Evolutionary conservation across 148 eudicot species (phyloP).

Genomic region (Vaccinium corymbosum): DNA sequence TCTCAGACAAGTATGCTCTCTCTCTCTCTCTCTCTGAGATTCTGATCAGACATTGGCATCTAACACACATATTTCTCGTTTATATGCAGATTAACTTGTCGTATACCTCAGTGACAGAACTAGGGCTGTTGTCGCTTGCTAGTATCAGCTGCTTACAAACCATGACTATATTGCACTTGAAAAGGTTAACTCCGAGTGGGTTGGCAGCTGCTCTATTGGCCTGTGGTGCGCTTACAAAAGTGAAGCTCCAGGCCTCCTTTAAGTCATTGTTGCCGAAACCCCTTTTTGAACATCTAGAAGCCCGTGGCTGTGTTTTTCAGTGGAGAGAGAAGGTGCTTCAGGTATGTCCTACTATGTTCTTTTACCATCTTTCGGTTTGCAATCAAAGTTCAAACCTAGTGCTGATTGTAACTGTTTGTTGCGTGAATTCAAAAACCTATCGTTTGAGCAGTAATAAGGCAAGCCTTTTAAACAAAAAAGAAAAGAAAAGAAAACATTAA

Average conservation of each 20-base stretch:
- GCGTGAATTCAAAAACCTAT: neutral
- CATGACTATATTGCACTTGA: conserved; percentile 67
- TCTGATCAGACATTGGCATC: neutral
- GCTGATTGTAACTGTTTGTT: neutral
- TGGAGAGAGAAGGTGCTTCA: conserved; percentile 79
- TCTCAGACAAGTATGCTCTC: conserved; percentile 62
- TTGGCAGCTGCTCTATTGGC: conserved; percentile 71
- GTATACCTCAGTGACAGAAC: conserved; percentile 69
- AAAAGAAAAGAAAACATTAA: no score
- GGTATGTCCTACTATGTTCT: conserved; percentile 34
- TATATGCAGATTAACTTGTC: conserved; percentile 75
- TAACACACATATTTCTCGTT: neutral
- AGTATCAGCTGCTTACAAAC: conserved; percentile 77
- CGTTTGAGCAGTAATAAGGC: neutral
- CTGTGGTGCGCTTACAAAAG: conserved; percentile 81
- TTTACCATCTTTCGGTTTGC: neutral
- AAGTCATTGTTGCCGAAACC: conserved; percentile 49
- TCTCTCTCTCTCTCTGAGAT: neutral
- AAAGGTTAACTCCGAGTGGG: conserved; percentile 71
- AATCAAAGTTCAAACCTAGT: neutral
- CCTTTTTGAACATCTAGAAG: conserved; percentile 63
- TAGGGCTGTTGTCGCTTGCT: conserved; percentile 73
- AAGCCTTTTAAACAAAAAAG: neutral
- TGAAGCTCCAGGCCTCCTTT: conserved; percentile 71
- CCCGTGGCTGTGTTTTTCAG: conserved; percentile 73